These are phyloP conservation scores for Kodamaea hsintzibuensis DNA, from an alignment of 805 yeast genomes.

Conservation along the genomic window DNA sequence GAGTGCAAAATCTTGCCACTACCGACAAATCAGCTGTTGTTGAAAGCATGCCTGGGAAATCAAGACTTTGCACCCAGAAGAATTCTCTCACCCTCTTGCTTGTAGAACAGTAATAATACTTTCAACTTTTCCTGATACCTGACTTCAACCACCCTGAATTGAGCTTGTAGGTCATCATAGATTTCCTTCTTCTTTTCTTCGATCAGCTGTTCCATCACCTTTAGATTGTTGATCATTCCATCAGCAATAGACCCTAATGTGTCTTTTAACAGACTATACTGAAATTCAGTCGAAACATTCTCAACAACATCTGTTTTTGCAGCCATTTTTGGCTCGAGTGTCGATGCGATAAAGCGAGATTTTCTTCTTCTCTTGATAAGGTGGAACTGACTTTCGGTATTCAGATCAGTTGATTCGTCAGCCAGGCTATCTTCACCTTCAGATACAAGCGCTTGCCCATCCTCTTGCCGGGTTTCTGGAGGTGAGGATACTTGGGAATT, in stretches of 20 bases:
- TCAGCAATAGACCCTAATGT: constrained; percentile 11
- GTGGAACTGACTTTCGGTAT: background rate
- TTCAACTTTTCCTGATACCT: constrained; percentile 8
- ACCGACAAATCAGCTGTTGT: no score
- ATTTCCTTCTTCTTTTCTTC: constrained; percentile 11
- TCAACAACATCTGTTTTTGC: background rate
- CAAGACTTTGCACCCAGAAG: background rate
- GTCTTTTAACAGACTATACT: constrained; percentile 12
- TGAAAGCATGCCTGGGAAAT: no score
- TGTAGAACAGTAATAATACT: constrained; percentile 2
- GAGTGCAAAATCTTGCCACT: no score
- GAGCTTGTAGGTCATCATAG: constrained; percentile 13
- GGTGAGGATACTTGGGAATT: constrained; percentile 6
- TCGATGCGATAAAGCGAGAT: background rate
- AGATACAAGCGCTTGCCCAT: background rate
- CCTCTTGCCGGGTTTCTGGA: background rate
- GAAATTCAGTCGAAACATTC: background rate
- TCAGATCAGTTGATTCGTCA: background rate
- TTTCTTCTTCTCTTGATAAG: constrained; percentile 1
- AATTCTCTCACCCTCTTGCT: background rate
- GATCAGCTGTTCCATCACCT: constrained; percentile 14
- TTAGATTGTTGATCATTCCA: constrained; percentile 14
- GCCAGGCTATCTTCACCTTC: background rate
- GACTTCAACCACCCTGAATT: constrained; percentile 13
- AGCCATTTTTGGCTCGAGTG: background rate